Evolutionary conservation across 768 basidiomycete genomes (phyloP).

Genomic region (Naganishia randhawae): DNA sequence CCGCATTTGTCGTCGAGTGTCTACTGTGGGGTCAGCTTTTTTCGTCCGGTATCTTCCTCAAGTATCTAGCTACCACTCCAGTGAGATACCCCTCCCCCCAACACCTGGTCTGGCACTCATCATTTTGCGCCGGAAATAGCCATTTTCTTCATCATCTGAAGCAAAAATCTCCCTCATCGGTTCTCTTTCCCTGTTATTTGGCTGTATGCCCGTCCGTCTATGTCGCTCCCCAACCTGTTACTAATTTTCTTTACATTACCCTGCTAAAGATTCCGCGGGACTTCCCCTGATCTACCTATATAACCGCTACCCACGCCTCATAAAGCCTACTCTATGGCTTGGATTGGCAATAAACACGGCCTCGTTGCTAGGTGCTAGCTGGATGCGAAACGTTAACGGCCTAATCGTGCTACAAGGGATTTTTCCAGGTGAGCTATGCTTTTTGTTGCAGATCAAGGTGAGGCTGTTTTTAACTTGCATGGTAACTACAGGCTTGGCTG

Average conservation of each 20-base stretch:
- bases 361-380: conserved; percentile 31
- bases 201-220: conserved; percentile 22
- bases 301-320: conserved; percentile 31
- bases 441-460: neutral
- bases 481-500: conserved; percentile 27
- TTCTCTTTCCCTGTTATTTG: conserved; percentile 28
- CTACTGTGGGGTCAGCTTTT: conserved; percentile 34
- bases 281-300: conserved; percentile 35
- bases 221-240: neutral
- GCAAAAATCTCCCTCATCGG: conserved; percentile 32
- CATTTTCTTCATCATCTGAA: conserved; percentile 29
- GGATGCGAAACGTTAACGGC: conserved; percentile 18
- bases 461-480: neutral
- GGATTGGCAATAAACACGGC: conserved; percentile 27
- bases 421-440: conserved; percentile 26
- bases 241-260: neutral
- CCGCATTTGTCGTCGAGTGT: conserved; percentile 32
- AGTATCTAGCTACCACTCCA: conserved; percentile 27
- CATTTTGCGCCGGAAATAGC: conserved; percentile 16
- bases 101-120: no score
- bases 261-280: conserved; percentile 23
- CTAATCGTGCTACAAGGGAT: conserved; percentile 34
- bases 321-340: conserved; percentile 34
- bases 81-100: neutral
- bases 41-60: conserved; percentile 32